Conservation (phyloP, 306 rosid genomes). For the Styphnolobium japonicum region DNA sequence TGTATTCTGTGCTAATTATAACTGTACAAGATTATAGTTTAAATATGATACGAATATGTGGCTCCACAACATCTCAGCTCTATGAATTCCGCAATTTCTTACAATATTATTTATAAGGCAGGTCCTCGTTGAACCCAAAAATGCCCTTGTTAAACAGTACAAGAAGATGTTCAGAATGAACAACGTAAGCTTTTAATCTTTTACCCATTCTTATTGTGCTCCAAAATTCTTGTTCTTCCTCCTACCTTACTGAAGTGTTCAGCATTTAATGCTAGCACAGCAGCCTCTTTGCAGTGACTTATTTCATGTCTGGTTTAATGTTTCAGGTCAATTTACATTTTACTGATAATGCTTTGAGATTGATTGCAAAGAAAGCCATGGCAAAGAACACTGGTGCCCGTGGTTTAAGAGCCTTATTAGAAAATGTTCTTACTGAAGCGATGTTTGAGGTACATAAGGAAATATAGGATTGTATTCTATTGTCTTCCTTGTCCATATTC, state of each 20-base stretch:
- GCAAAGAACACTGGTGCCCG: slow-evolving; percentile 75
- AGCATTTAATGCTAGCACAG: not conserved
- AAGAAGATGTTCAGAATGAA: slow-evolving; percentile 75
- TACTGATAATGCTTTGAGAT: slow-evolving; percentile 53
- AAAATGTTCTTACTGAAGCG: slow-evolving; percentile 62
- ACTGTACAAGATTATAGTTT: not conserved
- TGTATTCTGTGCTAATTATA: not conserved
- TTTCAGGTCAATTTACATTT: slow-evolving; percentile 62
- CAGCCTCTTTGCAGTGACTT: slow-evolving; percentile 8
- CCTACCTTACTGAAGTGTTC: not conserved
- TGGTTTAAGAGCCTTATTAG: slow-evolving; percentile 66
- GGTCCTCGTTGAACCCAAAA: slow-evolving; percentile 72
- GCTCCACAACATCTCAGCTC: not conserved
- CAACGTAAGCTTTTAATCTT: slow-evolving; percentile 41
- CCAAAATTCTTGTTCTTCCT: not conserved
- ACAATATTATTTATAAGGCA: slow-evolving; percentile 17
- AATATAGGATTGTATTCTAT: not conserved
- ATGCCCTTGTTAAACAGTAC: slow-evolving; percentile 69
- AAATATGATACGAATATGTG: not conserved
- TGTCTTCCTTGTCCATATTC: not conserved
- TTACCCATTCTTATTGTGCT: slow-evolving; percentile 8
- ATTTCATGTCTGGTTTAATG: not conserved
- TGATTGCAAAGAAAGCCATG: slow-evolving; percentile 71
- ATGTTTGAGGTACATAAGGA: slow-evolving; percentile 62
- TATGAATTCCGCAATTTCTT: slow-evolving; percentile 3